Conservation (phyloP, 2,329 filamentous ascomycete genomes). For the Aspergillus nomiae region DNA sequence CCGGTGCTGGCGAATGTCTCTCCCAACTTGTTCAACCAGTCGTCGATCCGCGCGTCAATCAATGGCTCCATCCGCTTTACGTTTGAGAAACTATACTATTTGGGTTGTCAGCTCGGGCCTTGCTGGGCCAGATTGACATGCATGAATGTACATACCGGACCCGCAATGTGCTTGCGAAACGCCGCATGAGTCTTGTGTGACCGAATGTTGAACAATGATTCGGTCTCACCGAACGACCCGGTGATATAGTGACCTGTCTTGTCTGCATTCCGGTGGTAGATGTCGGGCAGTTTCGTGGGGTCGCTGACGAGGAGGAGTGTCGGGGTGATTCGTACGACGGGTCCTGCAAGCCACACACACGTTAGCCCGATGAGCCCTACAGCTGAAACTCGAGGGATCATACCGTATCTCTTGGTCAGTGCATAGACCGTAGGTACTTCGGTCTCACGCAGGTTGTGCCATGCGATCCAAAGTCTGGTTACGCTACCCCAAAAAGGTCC, state of each 20-base stretch:
- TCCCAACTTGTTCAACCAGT: slow-evolving; percentile 55
- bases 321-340: slow-evolving; percentile 56
- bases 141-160: slow-evolving; percentile 37
- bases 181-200: slow-evolving; percentile 53
- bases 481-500: slow-evolving; percentile 59
- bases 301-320: slow-evolving; percentile 57
- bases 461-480: slow-evolving; percentile 57
- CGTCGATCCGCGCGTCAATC: slow-evolving; percentile 52
- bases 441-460: slow-evolving; percentile 52
- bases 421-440: slow-evolving; percentile 47
- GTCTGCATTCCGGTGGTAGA: slow-evolving; percentile 59
- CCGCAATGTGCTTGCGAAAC: slow-evolving; percentile 57
- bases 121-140: neutral
- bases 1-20: slow-evolving; percentile 49
- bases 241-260: slow-evolving; percentile 63
- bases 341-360: slow-evolving; percentile 38
- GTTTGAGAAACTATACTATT: slow-evolving; percentile 56
- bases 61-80: slow-evolving; percentile 62
- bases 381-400: neutral
- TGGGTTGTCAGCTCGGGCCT: slow-evolving; percentile 4
- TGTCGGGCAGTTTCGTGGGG: slow-evolving; percentile 56
- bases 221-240: slow-evolving; percentile 58
- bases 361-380: neutral
- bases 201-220: slow-evolving; percentile 61
- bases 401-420: slow-evolving; percentile 54